Base-by-base conservation (phyloP, 495 filamentous ascomycete species). In the Penicillium goetzii region DNA sequence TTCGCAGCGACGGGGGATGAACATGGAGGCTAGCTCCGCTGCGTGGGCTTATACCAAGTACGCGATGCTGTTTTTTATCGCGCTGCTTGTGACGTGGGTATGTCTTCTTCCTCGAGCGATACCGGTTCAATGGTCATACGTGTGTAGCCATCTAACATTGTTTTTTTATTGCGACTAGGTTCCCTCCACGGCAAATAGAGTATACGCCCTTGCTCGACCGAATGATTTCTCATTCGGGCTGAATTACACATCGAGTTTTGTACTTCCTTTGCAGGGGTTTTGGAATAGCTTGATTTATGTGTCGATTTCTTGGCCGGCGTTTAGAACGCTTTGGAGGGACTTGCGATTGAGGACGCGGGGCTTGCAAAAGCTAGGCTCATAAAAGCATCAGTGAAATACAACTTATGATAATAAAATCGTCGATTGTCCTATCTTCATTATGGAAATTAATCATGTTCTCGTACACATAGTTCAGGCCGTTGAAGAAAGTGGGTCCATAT, bases 281-380 rank as follows among this genome's bases (percentile, higher is more conserved):
- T 94, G 91, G 89, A 97, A 96, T 67, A 85, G 86, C 21, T 70
- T 92, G 56, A 92, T 97, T 59, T 97, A 96, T 75, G 72, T 86
- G 14, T 86, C 85, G 21, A 92, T 91, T 3, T 84, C 81, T 5
- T 79, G 76, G 70, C 74, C 74, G 0, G 74, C 72, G 1, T 73
- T 77, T 15, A 75, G 70, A 50, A 58, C 58, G 7, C 63, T 70
- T 19, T 70, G 66, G 62, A 19, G 38, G 19, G 57, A 65, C 40
- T 19, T 54, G 23, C 58, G 50, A 17, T 4, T 15, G 14, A 33
- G 52, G n/a, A 11, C 17, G 15, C 36, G 52, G 23, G 19, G 25
- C 15, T 32, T 36, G 9, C 51, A 36, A 15, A 32, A 30, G 15
- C 6, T 53, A 2, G 25, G 10, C 19, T 47, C 3, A 14, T 47